Conservation (phyloP, 345 rosid genomes). For the Kernera saxatilis region DNA sequence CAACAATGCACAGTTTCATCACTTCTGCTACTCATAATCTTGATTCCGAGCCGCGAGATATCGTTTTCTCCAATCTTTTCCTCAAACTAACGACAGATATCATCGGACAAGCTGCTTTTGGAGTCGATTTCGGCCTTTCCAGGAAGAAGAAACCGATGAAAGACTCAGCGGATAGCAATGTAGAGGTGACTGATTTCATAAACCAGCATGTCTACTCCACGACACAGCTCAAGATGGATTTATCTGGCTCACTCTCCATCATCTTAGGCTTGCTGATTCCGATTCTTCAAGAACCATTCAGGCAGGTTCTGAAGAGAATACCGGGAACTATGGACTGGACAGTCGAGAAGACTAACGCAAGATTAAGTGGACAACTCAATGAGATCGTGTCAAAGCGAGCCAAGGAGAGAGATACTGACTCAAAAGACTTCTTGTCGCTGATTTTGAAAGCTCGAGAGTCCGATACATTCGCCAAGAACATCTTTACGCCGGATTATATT, state of each 20-base stretch:
- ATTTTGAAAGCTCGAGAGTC: conserved; percentile 67
- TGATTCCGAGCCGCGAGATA: conserved; percentile 37
- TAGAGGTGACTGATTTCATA: conserved; percentile 57
- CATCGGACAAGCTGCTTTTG: conserved; percentile 87
- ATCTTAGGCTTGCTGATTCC: conserved; percentile 70
- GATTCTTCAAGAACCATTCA: conserved; percentile 73
- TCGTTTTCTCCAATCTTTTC: conserved; percentile 62
- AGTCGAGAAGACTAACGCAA: conserved; percentile 53
- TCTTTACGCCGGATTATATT: conserved; percentile 60
- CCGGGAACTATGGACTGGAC: conserved; percentile 90
- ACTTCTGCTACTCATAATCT: conserved; percentile 57
- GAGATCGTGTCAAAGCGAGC: conserved; percentile 70
- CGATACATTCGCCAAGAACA: conserved; percentile 38
- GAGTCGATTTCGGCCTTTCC: conserved; percentile 72
- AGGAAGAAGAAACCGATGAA: conserved; percentile 30
- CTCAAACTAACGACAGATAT: conserved; percentile 85
- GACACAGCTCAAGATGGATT: conserved; percentile 89
- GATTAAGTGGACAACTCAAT: conserved; percentile 52
- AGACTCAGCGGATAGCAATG: conserved; percentile 23
- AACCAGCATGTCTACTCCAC: conserved; percentile 89
- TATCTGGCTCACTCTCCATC: conserved; percentile 75
- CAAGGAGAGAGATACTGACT: conserved; percentile 39
- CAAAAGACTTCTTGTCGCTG: conserved; percentile 74
- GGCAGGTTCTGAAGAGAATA: conserved; percentile 78
- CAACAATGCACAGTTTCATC: conserved; percentile 68